These are phyloP conservation scores for Melastoma candidum DNA, from an alignment of 441 rosid species.

Conservation along the genomic window DNA sequence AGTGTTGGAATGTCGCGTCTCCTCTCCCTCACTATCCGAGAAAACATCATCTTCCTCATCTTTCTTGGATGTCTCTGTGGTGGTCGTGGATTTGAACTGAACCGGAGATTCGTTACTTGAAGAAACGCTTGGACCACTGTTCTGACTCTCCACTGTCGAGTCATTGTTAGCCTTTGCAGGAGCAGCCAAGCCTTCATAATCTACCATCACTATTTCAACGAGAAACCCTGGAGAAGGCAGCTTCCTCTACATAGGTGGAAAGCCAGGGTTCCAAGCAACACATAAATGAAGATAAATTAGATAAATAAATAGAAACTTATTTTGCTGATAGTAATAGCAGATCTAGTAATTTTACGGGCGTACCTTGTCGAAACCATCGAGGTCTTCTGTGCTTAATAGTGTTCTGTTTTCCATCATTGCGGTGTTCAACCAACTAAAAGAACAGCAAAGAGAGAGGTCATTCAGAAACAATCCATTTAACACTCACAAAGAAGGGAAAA, in stretches of 20 bases:
- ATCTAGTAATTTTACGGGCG: constrained; percentile 6
- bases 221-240: constrained; percentile 74
- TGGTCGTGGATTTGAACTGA: constrained; percentile 14
- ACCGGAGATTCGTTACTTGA: constrained; percentile 12
- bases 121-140: constrained; percentile 19
- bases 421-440: constrained; percentile 72
- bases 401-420: constrained; percentile 65
- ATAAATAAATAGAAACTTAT: not conserved
- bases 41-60: constrained; percentile 51
- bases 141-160: constrained; percentile 21
- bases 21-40: constrained; percentile 69
- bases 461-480: not conserved
- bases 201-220: constrained; percentile 69
- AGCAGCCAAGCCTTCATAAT: constrained; percentile 27
- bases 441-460: not conserved
- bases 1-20: constrained; percentile 24
- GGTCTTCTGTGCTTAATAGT: constrained; percentile 39
- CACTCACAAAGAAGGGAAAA: not conserved
- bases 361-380: constrained; percentile 88
- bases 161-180: constrained; percentile 28
- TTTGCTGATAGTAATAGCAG: not conserved
- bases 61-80: constrained; percentile 21
- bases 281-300: not conserved
- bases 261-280: not conserved
- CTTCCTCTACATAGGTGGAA: constrained; percentile 37